Percentiles rank a stretch among this genome's conserved stretches.
Conservation (phyloP, 345 rosid genomes). For the Clausena lansium region DNA sequence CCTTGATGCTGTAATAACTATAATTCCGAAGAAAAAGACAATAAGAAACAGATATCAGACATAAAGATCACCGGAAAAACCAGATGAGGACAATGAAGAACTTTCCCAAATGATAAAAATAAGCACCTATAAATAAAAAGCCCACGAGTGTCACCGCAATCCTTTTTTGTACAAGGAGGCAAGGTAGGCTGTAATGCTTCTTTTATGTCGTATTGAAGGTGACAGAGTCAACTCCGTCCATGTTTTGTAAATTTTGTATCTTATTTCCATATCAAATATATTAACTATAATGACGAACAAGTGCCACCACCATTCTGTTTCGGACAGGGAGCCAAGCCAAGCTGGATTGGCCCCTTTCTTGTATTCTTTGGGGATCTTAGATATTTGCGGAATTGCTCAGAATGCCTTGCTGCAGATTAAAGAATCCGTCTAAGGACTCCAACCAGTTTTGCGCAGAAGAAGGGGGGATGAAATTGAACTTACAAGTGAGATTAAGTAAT, state of each 20-base stretch:
- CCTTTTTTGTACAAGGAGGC: neutral
- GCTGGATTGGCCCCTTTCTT: neutral
- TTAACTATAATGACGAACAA: neutral
- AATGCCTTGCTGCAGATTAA: slow-evolving; percentile 20
- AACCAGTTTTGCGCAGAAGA: slow-evolving; percentile 31
- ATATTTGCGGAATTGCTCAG: slow-evolving; percentile 28
- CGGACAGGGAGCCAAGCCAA: neutral
- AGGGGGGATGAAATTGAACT: slow-evolving; percentile 18
- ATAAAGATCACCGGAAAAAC: neutral
- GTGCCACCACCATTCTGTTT: neutral
- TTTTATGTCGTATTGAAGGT: neutral
- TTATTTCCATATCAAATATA: neutral
- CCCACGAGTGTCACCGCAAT: neutral
- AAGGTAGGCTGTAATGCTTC: too few species aligned
- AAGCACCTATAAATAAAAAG: too few species aligned
- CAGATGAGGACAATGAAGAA: neutral
- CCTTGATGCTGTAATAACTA: neutral
- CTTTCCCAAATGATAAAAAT: neutral
- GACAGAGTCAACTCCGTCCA: neutral
- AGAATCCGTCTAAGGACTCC: slow-evolving; percentile 6
- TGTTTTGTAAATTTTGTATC: neutral
- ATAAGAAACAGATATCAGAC: neutral
- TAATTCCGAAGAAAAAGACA: too few species aligned
- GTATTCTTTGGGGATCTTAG: slow-evolving; percentile 24
- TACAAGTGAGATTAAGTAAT: too few species aligned